These are phyloP conservation scores for Fusarium equiseti DNA, from an alignment of 2,329 filamentous ascomycete genomes.

Conservation along the genomic window DNA sequence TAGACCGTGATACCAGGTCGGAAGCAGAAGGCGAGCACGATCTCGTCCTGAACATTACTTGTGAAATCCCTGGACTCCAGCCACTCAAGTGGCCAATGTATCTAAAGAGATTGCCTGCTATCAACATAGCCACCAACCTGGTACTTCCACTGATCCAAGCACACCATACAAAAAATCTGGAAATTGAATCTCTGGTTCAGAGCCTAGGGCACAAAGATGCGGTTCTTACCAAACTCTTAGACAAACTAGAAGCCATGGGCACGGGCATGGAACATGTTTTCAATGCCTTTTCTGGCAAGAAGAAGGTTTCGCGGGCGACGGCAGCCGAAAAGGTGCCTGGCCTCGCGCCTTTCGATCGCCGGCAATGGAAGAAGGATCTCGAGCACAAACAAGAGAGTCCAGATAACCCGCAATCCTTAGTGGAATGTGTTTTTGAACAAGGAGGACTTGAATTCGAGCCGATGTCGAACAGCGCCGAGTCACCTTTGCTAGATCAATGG, in stretches of 20 bases:
- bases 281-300: conserved; percentile 62
- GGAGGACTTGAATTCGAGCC: conserved; percentile 50
- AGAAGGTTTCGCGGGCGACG: conserved; percentile 57
- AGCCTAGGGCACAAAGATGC: conserved; percentile 64
- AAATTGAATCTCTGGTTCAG: conserved; percentile 59
- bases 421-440: conserved; percentile 58
- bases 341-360: conserved; percentile 61
- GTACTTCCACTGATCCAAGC: conserved; percentile 65
- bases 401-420: conserved; percentile 53
- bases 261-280: conserved; percentile 67
- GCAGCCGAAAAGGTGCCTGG: conserved; percentile 65
- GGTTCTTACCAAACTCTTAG: conserved; percentile 62
- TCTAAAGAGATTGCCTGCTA: conserved; percentile 61
- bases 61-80: conserved; percentile 72
- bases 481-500: conserved; percentile 60
- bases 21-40: conserved; percentile 56
- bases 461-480: conserved; percentile 49
- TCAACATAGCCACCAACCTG: conserved; percentile 60
- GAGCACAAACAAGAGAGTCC: conserved; percentile 42
- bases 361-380: conserved; percentile 54
- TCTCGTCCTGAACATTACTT: conserved; percentile 66
- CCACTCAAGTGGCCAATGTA: conserved; percentile 75
- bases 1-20: conserved; percentile 53
- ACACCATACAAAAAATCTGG: conserved; percentile 55
- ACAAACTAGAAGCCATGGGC: conserved; percentile 66